Evolutionary conservation across 345 rosid species (phyloP).

Genomic region (Aegle marmelos): DNA sequence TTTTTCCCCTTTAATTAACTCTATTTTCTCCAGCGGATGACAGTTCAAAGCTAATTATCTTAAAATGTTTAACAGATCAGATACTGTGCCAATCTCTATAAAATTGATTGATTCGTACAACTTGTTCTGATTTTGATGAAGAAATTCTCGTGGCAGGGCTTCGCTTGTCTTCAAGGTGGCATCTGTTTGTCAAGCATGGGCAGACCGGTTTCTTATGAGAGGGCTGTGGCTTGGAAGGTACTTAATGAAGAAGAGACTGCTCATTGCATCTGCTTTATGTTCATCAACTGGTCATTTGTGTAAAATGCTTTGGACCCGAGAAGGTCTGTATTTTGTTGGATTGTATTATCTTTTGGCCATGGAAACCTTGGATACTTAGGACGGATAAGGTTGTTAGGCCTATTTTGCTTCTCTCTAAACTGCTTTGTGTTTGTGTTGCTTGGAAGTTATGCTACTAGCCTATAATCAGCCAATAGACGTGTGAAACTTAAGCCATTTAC

Average conservation of each 20-base stretch:
- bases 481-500: neutral
- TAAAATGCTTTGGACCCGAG: slow-evolving; percentile 26
- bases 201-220: slow-evolving; percentile 88
- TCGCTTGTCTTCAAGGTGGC: slow-evolving; percentile 85
- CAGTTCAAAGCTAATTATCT: neutral
- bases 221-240: slow-evolving; percentile 99
- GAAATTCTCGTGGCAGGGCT: slow-evolving; percentile 51
- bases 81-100: neutral
- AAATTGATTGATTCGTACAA: neutral
- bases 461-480: neutral
- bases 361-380: slow-evolving; percentile 1
- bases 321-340: slow-evolving; percentile 12
- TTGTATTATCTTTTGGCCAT: slow-evolving; percentile 15
- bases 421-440: slow-evolving; percentile 3
- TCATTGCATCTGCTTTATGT: slow-evolving; percentile 96
- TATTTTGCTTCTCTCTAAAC: slow-evolving; percentile 10
- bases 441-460: slow-evolving; percentile 2
- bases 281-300: slow-evolving; percentile 96
- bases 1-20: neutral
- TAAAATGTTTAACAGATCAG: neutral
- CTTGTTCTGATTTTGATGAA: neutral
- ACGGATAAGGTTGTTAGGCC: slow-evolving; percentile 7
- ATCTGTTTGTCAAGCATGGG: slow-evolving; percentile 99
- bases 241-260: slow-evolving; percentile 90
- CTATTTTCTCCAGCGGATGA: neutral